Evolutionary conservation across 768 basidiomycete species (phyloP).

Genomic region (Lactarius evosmus): DNA sequence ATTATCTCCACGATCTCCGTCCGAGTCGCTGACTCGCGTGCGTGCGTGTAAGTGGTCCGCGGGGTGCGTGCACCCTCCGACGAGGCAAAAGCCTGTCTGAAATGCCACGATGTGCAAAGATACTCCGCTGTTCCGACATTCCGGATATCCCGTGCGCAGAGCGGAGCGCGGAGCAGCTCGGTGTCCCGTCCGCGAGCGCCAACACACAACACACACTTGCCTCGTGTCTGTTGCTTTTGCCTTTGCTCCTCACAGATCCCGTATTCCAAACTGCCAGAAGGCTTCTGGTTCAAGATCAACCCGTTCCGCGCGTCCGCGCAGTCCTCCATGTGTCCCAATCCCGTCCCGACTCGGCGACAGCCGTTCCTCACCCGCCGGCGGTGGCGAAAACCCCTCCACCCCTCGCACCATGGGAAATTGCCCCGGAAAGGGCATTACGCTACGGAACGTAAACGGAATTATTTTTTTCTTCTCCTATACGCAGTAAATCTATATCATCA

Average conservation of each 20-base stretch:
- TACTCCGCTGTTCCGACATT: not conserved
- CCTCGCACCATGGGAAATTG: not conserved
- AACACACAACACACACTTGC: not conserved
- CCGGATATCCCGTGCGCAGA: not conserved
- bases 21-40: slow-evolving; percentile 2
- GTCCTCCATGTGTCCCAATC: not conserved
- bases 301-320: not conserved
- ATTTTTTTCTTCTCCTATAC: not conserved
- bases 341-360: not conserved
- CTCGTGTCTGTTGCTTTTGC: not conserved
- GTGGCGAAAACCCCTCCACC: not conserved
- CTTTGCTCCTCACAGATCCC: not conserved
- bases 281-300: not conserved
- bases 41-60: not conserved
- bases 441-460: not conserved
- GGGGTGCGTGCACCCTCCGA: not conserved
- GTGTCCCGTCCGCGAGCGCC: not conserved
- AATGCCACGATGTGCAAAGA: not conserved
- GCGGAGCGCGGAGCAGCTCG: not conserved
- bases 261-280: not conserved
- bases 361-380: not conserved
- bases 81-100: not conserved
- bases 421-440: not conserved
- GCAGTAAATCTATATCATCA: not conserved
- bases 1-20: slow-evolving; percentile 9